Conservation (phyloP, 169 alveolate genomes). For the Cryptosporidium meleagridis region DNA sequence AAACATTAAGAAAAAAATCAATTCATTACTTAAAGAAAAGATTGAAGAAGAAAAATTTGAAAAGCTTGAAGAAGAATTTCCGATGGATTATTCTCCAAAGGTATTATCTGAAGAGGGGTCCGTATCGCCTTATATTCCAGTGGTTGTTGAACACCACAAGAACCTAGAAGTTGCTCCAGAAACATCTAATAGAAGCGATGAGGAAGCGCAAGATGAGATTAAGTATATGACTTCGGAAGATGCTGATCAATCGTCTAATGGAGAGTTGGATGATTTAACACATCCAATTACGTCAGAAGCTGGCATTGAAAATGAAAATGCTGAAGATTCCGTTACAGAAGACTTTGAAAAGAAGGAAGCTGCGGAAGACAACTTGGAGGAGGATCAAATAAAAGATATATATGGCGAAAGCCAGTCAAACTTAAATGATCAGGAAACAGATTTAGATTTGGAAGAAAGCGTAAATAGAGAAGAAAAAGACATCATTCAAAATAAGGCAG, state of each 20-base stretch:
- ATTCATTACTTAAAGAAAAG: neutral
- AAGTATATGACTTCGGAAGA: neutral
- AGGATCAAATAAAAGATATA: neutral
- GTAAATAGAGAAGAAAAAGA: neutral
- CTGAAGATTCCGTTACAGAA: neutral
- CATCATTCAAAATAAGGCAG: too few relatives aligned
- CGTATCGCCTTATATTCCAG: neutral
- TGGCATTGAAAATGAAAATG: neutral
- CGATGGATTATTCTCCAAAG: conserved; percentile 53
- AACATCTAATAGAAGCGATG: neutral
- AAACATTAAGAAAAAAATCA: neutral
- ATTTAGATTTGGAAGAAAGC: neutral
- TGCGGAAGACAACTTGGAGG: neutral
- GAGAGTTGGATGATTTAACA: neutral
- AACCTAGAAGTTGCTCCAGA: neutral
- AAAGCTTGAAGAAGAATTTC: conserved; percentile 46
- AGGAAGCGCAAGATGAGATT: too few relatives aligned
- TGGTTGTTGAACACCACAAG: neutral
- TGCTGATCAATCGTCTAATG: neutral
- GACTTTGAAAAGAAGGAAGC: neutral
- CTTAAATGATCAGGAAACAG: neutral
- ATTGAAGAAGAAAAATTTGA: conserved; percentile 24
- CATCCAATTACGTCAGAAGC: neutral
- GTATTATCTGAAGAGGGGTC: conserved; percentile 25
- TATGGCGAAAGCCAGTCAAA: neutral